Conservation (phyloP, 2,329 filamentous ascomycete species). For the Botrytis squamosa region DNA sequence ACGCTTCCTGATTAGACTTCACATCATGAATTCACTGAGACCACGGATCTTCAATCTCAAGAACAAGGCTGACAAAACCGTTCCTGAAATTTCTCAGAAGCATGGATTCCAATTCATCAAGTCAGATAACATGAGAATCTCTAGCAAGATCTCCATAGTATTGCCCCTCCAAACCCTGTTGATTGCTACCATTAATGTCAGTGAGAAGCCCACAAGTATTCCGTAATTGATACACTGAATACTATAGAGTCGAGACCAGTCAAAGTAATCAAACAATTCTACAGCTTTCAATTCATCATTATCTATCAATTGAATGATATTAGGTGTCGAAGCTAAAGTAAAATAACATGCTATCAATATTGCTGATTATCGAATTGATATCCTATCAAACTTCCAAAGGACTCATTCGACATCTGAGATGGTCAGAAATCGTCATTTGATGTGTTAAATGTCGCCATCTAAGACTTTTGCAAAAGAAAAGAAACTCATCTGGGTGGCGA, state of each 20-base stretch:
- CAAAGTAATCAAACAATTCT: not conserved
- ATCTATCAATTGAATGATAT: not conserved
- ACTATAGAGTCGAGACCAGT: not conserved
- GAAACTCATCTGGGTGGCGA: not conserved
- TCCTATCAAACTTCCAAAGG: not conserved
- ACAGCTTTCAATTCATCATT: not conserved
- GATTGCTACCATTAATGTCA: not conserved
- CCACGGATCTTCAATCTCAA: not conserved
- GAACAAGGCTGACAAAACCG: not conserved
- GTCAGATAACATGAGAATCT: not conserved
- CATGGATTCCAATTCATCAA: not conserved
- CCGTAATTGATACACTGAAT: not conserved
- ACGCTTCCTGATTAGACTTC: not conserved
- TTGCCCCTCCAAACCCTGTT: not conserved
- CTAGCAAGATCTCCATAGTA: not conserved
- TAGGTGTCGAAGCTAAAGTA: not conserved
- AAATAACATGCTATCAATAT: not conserved
- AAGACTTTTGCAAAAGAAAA: not conserved
- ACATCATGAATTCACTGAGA: rapidly evolving
- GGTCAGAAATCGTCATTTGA: not conserved
- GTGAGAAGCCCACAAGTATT: not conserved
- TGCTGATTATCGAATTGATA: not conserved
- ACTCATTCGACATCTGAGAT: not conserved
- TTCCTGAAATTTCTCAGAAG: not conserved
- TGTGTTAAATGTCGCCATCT: not conserved